Percentiles rank a stretch among this genome's conserved stretches.
Conservation (phyloP, 2,329 filamentous ascomycete species). For the Tolypocladium album region DNA sequence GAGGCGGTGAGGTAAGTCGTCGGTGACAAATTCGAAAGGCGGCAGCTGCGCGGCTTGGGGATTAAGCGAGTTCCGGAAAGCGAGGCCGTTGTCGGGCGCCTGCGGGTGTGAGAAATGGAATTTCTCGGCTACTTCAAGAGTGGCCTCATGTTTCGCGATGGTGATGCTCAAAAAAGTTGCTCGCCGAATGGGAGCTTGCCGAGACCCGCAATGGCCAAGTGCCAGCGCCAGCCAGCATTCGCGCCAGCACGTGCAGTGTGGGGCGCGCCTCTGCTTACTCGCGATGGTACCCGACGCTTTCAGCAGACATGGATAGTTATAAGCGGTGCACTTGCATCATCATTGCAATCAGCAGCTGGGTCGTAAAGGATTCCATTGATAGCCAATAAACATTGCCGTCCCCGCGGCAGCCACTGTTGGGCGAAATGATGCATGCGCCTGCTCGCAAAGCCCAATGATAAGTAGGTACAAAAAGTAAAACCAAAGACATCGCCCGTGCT, state of each 20-base stretch:
- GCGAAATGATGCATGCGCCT: neutral
- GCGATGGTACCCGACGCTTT: neutral
- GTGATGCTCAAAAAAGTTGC: constrained; percentile 1
- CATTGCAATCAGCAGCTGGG: too few species aligned
- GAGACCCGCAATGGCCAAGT: neutral
- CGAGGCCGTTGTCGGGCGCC: neutral
- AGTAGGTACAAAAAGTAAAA: neutral
- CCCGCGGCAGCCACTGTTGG: neutral
- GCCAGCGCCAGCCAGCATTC: neutral
- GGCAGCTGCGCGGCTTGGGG: neutral
- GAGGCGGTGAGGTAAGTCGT: neutral
- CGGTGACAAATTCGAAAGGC: neutral
- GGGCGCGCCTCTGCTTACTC: neutral
- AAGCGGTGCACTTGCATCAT: neutral
- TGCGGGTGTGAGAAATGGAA: neutral
- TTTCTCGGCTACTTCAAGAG: neutral
- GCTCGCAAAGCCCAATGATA: neutral
- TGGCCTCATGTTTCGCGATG: neutral
- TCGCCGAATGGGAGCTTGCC: neutral
- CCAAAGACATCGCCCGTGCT: neutral
- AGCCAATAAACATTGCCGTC: neutral
- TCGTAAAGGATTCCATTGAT: neutral
- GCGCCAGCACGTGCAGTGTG: neutral
- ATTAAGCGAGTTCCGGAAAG: neutral
- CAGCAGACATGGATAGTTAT: neutral